phyloP scores from a whole-genome alignment of 176 grass and related monocot species.

The Secale cereale region DNA sequence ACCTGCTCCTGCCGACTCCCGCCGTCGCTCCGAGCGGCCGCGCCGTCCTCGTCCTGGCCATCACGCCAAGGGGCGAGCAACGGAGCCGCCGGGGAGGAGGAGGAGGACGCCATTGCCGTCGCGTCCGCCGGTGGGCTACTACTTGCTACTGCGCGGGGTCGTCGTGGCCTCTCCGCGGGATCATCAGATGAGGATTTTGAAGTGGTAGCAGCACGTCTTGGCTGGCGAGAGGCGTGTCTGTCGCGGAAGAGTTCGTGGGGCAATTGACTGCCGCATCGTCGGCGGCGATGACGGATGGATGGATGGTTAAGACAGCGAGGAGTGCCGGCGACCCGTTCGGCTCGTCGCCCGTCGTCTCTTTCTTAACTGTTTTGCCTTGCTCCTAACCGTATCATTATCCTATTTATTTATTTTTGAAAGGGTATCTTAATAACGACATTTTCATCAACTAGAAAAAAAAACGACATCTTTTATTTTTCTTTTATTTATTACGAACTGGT shows the following conservation, averaged over 20 bases:
- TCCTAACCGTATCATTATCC: not conserved
- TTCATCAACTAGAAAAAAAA: no score
- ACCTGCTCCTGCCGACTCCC: constrained; percentile 38
- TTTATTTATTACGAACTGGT: not conserved
- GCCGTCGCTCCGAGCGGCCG: constrained; percentile 9
- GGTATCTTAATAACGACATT: no score
- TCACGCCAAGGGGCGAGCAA: not conserved
- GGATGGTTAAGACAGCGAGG: not conserved
- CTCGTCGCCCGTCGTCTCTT: not conserved
- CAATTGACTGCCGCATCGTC: not conserved
- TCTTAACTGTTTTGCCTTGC: not conserved
- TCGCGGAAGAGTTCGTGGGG: not conserved
- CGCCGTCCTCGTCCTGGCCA: not conserved
- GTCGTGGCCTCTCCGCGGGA: not conserved
- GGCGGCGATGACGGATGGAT: not conserved
- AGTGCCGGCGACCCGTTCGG: not conserved
- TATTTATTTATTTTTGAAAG: not conserved
- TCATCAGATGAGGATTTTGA: not conserved
- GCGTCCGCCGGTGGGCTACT: not conserved
- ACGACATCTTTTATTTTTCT: not conserved
- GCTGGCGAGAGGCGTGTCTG: not conserved
- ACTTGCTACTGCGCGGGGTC: not conserved
- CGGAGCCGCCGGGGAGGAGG: constrained; percentile 5
- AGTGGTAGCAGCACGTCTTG: not conserved
- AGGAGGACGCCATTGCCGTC: constrained; percentile 17